Evolutionary conservation across 352 stramenopile genomes (phyloP).

Genomic region (Phytopythium mirpurense): DNA sequence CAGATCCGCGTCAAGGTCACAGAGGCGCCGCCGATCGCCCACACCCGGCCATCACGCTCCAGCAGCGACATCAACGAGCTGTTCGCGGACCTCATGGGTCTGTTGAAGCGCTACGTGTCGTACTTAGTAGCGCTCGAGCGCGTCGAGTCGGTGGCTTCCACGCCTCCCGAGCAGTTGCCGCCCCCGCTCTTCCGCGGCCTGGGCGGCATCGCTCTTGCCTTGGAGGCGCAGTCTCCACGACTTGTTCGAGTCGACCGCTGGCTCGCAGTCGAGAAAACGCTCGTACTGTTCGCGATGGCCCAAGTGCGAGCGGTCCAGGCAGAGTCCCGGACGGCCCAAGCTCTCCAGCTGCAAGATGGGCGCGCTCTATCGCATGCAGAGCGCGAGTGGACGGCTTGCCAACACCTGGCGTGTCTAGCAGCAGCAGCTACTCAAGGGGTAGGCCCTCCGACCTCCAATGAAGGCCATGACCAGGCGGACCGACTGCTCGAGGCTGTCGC

Average conservation of each 20-base stretch:
- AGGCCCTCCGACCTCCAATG: not conserved
- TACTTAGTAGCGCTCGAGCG: slow-evolving; percentile 35
- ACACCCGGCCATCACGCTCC: slow-evolving; percentile 7
- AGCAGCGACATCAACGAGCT: not conserved
- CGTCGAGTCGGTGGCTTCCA: slow-evolving; percentile 11
- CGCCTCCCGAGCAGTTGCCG: not conserved
- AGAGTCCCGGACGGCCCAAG: slow-evolving; percentile 19
- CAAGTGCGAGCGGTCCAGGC: slow-evolving; percentile 29
- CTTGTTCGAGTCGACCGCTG: slow-evolving; percentile 15
- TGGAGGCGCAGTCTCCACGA: not conserved
- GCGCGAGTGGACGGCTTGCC: not conserved
- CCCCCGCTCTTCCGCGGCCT: slow-evolving; percentile 44
- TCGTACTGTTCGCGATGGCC: slow-evolving; percentile 30
- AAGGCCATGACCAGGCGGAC: not conserved
- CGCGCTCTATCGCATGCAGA: slow-evolving; percentile 21
- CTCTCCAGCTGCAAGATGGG: slow-evolving; percentile 14
- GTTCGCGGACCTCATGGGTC: slow-evolving; percentile 24
- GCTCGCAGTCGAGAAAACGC: slow-evolving; percentile 26
- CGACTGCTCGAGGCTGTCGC: slow-evolving; percentile 12
- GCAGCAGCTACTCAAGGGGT: not conserved
- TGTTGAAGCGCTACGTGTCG: slow-evolving; percentile 36
- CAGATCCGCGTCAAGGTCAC: slow-evolving; percentile 51
- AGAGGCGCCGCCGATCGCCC: slow-evolving; percentile 31
- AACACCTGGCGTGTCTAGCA: slow-evolving; percentile 1
- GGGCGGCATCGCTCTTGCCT: slow-evolving; percentile 13